Evolutionary conservation across 208 protist genomes (phyloP).

Genomic region (Trypanosoma brucei): DNA sequence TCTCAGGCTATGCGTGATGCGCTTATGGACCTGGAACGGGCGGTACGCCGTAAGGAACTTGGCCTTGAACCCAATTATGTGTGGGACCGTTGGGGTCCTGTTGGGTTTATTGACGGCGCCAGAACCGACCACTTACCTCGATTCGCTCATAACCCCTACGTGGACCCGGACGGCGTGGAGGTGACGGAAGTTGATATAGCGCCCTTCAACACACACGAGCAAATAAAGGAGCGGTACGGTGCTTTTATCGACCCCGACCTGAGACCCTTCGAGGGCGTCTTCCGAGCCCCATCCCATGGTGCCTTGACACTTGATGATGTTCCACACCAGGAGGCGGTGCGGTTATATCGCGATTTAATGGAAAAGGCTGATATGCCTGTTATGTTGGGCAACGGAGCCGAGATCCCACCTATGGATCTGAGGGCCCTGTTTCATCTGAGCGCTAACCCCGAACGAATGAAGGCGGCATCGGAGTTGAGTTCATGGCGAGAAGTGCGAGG

Average conservation of each 20-base stretch:
- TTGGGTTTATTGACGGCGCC: slow-evolving; percentile 87
- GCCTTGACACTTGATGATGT: slow-evolving; percentile 68
- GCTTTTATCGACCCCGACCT: slow-evolving; percentile 81
- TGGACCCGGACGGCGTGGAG: slow-evolving; percentile 87
- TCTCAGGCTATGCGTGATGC: slow-evolving; percentile 88
- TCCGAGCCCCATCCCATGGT: slow-evolving; percentile 61
- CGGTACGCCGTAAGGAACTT: slow-evolving; percentile 73
- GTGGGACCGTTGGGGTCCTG: slow-evolving; percentile 88
- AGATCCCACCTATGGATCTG: slow-evolving; percentile 54
- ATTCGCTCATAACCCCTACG: slow-evolving; percentile 83
- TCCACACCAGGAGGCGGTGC: slow-evolving; percentile 36
- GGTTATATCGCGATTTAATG: slow-evolving; percentile 55
- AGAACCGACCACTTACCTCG: slow-evolving; percentile 79
- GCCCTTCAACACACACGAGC: slow-evolving; percentile 86
- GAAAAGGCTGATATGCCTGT: slow-evolving; percentile 39
- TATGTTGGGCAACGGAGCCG: slow-evolving; percentile 25
- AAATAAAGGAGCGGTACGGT: slow-evolving; percentile 80
- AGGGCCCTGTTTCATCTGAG: slow-evolving; percentile 77
- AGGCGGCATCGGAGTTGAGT: slow-evolving; percentile 21
- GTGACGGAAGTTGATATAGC: slow-evolving; percentile 85
- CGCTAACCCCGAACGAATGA: slow-evolving; percentile 38
- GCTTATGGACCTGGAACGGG: slow-evolving; percentile 86
- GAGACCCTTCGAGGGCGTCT: slow-evolving; percentile 56
- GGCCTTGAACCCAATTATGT: slow-evolving; percentile 84
- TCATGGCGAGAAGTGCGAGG: slow-evolving; percentile 68